These are phyloP conservation scores for Acacia crassicarpa DNA, from an alignment of 306 rosid genomes.

Conservation along the genomic window DNA sequence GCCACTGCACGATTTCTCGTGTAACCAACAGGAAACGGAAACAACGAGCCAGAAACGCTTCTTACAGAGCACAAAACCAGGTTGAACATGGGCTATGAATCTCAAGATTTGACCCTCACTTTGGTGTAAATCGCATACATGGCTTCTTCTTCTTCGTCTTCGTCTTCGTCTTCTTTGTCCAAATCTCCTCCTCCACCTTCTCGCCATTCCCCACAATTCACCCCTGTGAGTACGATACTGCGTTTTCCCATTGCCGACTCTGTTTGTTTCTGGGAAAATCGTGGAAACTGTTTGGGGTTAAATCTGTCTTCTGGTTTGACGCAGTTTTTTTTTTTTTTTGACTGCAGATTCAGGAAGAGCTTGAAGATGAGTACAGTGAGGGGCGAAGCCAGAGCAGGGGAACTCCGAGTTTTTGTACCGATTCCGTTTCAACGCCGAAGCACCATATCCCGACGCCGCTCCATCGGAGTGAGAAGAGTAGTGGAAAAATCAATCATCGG, in stretches of 20 bases:
- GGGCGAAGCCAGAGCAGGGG: slow-evolving; percentile 40
- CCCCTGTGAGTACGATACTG: slow-evolving; percentile 32
- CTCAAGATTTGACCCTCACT: background rate
- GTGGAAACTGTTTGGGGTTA: background rate
- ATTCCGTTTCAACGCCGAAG: slow-evolving; percentile 37
- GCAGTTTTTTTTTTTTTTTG: background rate
- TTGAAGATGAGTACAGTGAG: slow-evolving; percentile 47
- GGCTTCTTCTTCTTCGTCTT: slow-evolving; percentile 24
- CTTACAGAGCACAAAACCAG: background rate
- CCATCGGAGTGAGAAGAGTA: slow-evolving; percentile 26
- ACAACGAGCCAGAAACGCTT: background rate
- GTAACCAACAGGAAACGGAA: background rate
- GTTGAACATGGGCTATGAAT: background rate
- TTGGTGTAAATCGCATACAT: background rate
- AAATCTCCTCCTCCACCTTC: slow-evolving; percentile 43
- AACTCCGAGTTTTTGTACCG: slow-evolving; percentile 37
- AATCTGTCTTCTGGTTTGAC: background rate
- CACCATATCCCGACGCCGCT: slow-evolving; percentile 58
- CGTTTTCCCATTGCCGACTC: background rate
- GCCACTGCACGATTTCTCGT: background rate
- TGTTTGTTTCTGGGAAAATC: background rate
- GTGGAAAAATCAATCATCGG: slow-evolving; percentile 35
- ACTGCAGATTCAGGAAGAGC: slow-evolving; percentile 79
- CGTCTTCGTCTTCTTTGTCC: slow-evolving; percentile 15
- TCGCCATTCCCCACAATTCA: slow-evolving; percentile 52